Percentiles rank a stretch among this genome's conserved stretches.
Conservation (phyloP, 2,329 filamentous ascomycete species). For the Tolypocladium inflatum region DNA sequence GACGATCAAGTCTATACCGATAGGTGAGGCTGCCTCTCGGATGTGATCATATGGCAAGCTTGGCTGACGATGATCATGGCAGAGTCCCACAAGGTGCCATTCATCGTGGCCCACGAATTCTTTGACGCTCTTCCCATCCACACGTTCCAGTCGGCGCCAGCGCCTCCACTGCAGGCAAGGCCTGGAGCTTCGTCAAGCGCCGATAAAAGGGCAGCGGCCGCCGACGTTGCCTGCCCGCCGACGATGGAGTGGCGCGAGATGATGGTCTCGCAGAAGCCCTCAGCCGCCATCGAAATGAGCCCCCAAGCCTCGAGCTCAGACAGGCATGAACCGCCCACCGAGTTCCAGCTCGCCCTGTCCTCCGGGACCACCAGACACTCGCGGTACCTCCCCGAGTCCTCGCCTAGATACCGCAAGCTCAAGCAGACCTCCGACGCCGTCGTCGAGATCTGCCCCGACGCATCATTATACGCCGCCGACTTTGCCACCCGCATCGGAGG, state of each 20-base stretch:
- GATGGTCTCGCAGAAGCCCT: slow-evolving; percentile 60
- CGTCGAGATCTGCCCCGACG: slow-evolving; percentile 87
- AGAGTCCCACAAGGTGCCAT: slow-evolving; percentile 66
- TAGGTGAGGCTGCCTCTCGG: slow-evolving; percentile 34
- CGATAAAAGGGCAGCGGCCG: slow-evolving; percentile 23
- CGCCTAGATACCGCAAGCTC: slow-evolving; percentile 67
- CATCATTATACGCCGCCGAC: slow-evolving; percentile 67
- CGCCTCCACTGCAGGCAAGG: slow-evolving; percentile 10
- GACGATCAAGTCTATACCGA: slow-evolving; percentile 73
- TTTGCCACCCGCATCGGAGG: slow-evolving; percentile 82
- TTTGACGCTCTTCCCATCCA: slow-evolving; percentile 97
- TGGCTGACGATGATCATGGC: not conserved
- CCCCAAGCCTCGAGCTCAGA: slow-evolving; percentile 31
- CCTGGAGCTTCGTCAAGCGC: slow-evolving; percentile 23
- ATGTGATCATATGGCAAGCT: not conserved
- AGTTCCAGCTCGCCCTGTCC: slow-evolving; percentile 81
- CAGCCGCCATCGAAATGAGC: slow-evolving; percentile 41
- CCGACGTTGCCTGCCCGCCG: not conserved
- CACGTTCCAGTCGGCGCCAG: slow-evolving; percentile 69
- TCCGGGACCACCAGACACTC: slow-evolving; percentile 71
- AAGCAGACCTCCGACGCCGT: slow-evolving; percentile 58
- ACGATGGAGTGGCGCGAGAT: slow-evolving; percentile 69
- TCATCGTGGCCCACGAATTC: slow-evolving; percentile 96
- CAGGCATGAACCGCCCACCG: slow-evolving; percentile 50
- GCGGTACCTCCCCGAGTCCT: slow-evolving; percentile 74